These are phyloP conservation scores for Candida insectalens DNA, from an alignment of 805 yeast species.

Conservation along the genomic window DNA sequence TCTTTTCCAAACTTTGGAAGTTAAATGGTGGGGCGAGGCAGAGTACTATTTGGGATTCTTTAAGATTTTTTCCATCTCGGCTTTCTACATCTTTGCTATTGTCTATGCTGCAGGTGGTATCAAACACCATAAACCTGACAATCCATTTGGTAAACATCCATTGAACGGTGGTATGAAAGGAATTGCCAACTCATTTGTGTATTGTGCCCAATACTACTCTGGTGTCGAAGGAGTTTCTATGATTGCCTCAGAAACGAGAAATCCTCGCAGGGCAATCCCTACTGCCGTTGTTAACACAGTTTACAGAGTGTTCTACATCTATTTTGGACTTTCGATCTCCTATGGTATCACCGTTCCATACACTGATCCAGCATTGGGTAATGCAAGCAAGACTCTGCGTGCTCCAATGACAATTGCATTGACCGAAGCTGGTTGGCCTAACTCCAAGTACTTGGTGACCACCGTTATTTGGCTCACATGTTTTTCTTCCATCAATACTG, in stretches of 20 bases:
- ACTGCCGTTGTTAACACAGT: conserved; percentile 48
- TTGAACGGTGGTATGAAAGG: conserved; percentile 18
- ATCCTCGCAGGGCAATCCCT: conserved; percentile 50
- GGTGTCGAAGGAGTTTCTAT: conserved; percentile 28
- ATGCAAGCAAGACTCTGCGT: conserved; percentile 30
- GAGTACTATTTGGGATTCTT: conserved; percentile 44
- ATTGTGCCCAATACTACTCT: conserved; percentile 17
- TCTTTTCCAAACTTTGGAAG: conserved; percentile 40
- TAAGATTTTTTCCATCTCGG: conserved; percentile 38
- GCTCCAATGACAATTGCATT: conserved; percentile 41
- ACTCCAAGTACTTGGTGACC: conserved; percentile 44
- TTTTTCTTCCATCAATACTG: conserved; percentile 59
- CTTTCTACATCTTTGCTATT: conserved; percentile 43
- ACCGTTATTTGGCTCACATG: conserved; percentile 57
- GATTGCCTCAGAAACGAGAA: conserved; percentile 52
- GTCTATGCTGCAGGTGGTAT: conserved; percentile 34
- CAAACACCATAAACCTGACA: conserved; percentile 22
- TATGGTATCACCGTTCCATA: conserved; percentile 55
- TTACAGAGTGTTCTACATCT: conserved; percentile 42
- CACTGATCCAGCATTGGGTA: conserved; percentile 35
- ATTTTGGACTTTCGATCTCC: conserved; percentile 43
- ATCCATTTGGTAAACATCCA: conserved; percentile 27
- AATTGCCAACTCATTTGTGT: conserved; percentile 16
- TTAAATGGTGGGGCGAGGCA: conserved; percentile 45
- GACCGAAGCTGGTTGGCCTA: conserved; percentile 40